Evolutionary conservation across 495 filamentous ascomycete species (phyloP), one percentile per base, ranked within the genome.

Genomic region (Lichina pygmaea): DNA sequence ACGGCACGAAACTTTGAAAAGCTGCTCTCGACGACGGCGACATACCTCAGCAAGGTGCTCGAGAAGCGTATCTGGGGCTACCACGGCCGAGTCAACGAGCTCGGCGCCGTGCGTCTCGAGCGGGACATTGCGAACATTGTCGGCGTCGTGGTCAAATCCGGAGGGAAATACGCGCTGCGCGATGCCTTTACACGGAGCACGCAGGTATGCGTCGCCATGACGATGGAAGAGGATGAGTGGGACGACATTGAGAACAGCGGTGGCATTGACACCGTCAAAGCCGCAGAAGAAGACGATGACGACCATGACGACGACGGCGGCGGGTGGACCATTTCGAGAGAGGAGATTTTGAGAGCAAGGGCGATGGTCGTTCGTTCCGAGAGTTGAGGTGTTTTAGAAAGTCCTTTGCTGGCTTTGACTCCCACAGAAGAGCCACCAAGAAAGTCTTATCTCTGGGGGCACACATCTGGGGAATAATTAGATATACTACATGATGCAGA

Each of bases 141-240:
- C 9, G 72, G 66, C 30, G 71, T 76, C 4, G 78, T 91, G 1
- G 75, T 82, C 7, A 72, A 71, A 47, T 10, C 11, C 10, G 79
- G 81, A 0, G 72, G 71, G 24, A 70, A 72, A 52, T 97, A 93
- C 57, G 71, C 71, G 2, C 69, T 93, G 41, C 63, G 86, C 10
- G 86, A 93, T 54, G 55, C 70, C 11, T 94, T 97, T 64, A 68
- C 66, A 44, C 72, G 73, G 49, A 81, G 81, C 46, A 66, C 71
- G 50, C 86, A 97, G 66, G 80, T 95, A 49, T 73, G 77, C 42
- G 68, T 93, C 60, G 70, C 93, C 6, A 81, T 92, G 54, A 86
- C 86, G 49, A 92, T 94, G 85, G 89, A 97, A 57, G 85, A 91
- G 13, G 89, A 97, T 47, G 91, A 97, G 60, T 93, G 86, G 82